Base-by-base conservation (phyloP, 306 rosid genomes). In the Arachis hypogaea region DNA sequence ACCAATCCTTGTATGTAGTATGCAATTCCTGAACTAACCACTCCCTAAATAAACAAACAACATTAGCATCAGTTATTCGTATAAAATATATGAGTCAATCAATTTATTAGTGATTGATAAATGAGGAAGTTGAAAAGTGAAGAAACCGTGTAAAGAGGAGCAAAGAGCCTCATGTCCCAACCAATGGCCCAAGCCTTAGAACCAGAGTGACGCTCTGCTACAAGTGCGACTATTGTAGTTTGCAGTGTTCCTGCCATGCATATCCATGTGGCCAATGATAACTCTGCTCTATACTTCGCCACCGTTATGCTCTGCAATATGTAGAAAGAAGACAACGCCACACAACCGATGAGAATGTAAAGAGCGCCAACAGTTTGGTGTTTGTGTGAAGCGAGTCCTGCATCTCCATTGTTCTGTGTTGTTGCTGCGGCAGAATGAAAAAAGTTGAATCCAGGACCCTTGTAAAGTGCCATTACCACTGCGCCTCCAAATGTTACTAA, bases 401-500 rank as follows among this genome's bases (percentile, higher is more conserved):
- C 70, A 30, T 54, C 62, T 12, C 52, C 58, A 0, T 46, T 33
- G 38, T 33, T 79, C 22, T 77, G 78, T 49, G 7, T 9, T 51
- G 74, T 1, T 81, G 38, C 46, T 18, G 76, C 1, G 80, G 38
- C 46, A 18, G 76, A 83, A 49, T 47, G 84, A 47, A 87, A 76
- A 49, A 87, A 22, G 29, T 77, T 77, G 44, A 88, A 64, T 5
- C 80, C 80, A 7, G 95, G 91, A 12, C 97, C 95, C 78, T 84
- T 89, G 82, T 87, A 89, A 1, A 86, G 4, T 36, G 95, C 87
- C 95, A 91, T 87, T 33, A 86, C 9, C 87, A 89, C 52, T 3
- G 97, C 96, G 14, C 97, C 97, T 8, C 82, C 74, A 5, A 92
- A 86, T 5, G 96, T 89, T 71, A 87, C 78, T 42, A 83, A 22